Evolutionary conservation across 768 basidiomycete species (phyloP), one percentile per base, ranked within the genome.

Genomic region (Gyrodon lividus): DNA sequence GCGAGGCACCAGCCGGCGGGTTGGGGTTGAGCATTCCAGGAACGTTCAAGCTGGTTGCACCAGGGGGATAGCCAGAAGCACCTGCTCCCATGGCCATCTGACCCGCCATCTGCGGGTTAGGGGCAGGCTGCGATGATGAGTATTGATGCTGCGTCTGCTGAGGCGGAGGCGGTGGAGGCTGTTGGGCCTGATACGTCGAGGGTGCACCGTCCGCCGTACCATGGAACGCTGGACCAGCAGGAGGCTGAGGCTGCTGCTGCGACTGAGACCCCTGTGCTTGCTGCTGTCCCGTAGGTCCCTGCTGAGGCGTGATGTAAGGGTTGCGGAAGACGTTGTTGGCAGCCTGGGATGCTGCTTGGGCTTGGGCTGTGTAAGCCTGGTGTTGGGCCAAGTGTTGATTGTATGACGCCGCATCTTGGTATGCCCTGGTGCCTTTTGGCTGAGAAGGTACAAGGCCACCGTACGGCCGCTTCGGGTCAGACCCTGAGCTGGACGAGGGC

Each of bases 311-410:
- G 33, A 92, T 83, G 61, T 94, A 94, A 10, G 92, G 92, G 61
- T 94, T 93, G 31, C 90, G 78, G 68, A 81, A 86, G 14, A 74
- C 74, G 48, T 81, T 78, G 59, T 79, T 83, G 0, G 87, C 82
- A 20, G 87, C 85, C 59, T 89, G 86, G 4, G 83, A 78, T 2
- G 83, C 83, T 0, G 81, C 82, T 62, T 91, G 89, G 10, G 86
- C 85, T 66, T 92, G 91, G 3, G 91, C 91, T 5, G 89, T 93
- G 63, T 91, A 93, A 8, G 85, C 86, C 69, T 99, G 96, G 61
- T 98, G 96, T 65, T 95, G 92, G 12, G 86, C 87, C 20, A 96
- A 81, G 61, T 96, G 96, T 55, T 96, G 93, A 58, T 94, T 93
- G 74, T 99, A 99, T 2, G 87, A 75, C 7, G 92, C 92, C 1